Evolutionary conservation across 2,329 filamentous ascomycete species (phyloP).

Genomic region (Fusarium fujikuroi): DNA sequence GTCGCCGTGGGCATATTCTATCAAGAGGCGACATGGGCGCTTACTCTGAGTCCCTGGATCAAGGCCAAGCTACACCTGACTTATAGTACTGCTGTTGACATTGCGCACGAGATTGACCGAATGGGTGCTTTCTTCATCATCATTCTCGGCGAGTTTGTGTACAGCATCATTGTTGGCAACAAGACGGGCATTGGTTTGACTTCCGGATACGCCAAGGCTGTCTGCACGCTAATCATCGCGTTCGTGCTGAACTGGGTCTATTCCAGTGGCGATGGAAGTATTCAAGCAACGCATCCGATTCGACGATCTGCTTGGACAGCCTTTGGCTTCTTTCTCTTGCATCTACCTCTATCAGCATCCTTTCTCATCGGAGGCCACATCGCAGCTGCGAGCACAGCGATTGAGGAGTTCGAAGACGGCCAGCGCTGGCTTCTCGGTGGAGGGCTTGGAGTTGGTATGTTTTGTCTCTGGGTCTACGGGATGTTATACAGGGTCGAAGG

Average conservation of each 20-base stretch:
- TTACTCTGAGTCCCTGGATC: slow-evolving; percentile 57
- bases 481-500: slow-evolving; percentile 55
- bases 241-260: slow-evolving; percentile 64
- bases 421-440: slow-evolving; percentile 61
- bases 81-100: slow-evolving; percentile 61
- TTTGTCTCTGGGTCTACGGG: slow-evolving; percentile 56
- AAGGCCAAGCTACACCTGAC: slow-evolving; percentile 55
- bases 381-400: slow-evolving; percentile 52
- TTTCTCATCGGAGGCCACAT: slow-evolving; percentile 61
- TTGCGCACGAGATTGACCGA: slow-evolving; percentile 61
- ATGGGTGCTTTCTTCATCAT: slow-evolving; percentile 64
- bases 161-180: slow-evolving; percentile 59
- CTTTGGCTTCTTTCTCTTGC: slow-evolving; percentile 57
- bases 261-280: slow-evolving; percentile 58
- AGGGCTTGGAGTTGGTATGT: slow-evolving; percentile 57
- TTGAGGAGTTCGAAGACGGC: slow-evolving; percentile 53
- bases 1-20: slow-evolving; percentile 55
- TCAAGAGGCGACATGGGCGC: slow-evolving; percentile 56
- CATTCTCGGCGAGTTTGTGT: slow-evolving; percentile 62
- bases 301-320: slow-evolving; percentile 57
- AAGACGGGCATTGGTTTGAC: slow-evolving; percentile 59
- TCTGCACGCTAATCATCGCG: slow-evolving; percentile 61
- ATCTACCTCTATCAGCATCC: slow-evolving; percentile 57
- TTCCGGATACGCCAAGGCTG: slow-evolving; percentile 54
- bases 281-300: slow-evolving; percentile 56